Evolutionary conservation across 495 filamentous ascomycete species (phyloP), one percentile per base, ranked within the genome.

Genomic region (Aspergillus carlsbadensis): DNA sequence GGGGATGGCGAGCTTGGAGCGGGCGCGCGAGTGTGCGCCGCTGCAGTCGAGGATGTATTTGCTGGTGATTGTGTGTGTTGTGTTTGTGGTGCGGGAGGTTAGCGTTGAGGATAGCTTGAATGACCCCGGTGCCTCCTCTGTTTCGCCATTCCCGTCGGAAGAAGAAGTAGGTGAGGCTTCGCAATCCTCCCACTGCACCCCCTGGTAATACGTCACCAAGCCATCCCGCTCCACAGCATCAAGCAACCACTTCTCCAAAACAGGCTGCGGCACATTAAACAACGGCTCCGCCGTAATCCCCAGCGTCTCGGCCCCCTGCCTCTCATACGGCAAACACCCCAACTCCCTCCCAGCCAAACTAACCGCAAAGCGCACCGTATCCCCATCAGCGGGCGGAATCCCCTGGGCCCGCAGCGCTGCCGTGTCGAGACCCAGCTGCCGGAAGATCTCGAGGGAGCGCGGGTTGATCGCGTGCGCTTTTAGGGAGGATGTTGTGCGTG

Each of bases 401-500:
- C 42, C 42, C 17, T 18, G n/a, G 21, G 24, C 42, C 1, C 42
- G 42, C 17, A 45, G 42, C 21, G 8, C 15, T 7, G 24, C 24
- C 21, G 42, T 45, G 13, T 45, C 42, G 1, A 45, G 42, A 2
- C 42, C 42, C 13, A 22, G 17, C 42, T 45, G 42, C 13, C 42
- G 15, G 7, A 45, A 14, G 42, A 45, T 24, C 42, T 45, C 42
- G 6, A 45, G 17, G 6, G 42, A 45, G 17, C 42, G 42, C 4
- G 42, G 42, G 21, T 45, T 45, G 42, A 45, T 24, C 14, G 42
- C 42, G 24, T 45, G 42, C 6, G 42, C 42, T 14, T 45, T 45
- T 29, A 8, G 26, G 6, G 20, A 18, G 6, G 20, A 18, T 18
- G 17, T 18, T 0, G 24, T 18, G 0, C 42, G 42, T 6, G 17